Base-by-base conservation (phyloP, 1,284 basidiomycete species). In the Retiboletus flavoniger region DNA sequence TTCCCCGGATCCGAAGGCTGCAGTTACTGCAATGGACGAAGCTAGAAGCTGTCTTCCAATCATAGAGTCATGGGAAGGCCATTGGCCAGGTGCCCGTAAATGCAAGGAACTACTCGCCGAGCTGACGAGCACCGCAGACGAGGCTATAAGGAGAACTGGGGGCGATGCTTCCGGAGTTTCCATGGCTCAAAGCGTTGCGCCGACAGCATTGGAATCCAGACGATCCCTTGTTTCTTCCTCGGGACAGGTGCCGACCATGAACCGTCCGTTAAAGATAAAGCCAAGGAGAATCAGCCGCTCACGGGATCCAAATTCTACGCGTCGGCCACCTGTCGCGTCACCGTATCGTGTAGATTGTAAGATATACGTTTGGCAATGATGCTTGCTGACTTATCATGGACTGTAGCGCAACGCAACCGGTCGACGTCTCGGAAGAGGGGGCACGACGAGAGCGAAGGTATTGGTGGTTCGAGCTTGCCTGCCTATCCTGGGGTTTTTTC, bases 21-120 rank as follows among this genome's bases (percentile, higher is more conserved):
- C 87, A 26, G 72, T 79, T 38, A 79, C 85, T 10, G 92, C 92
- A 10, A 88, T 92, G 80, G 84, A 89, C 3, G 91, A 93, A 72
- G 91, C 89, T 9, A 86, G 84, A 67, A 85, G 82, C 55, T 87
- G 89, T 50, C 72, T 93, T 38, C 68, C 74, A 19, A 85, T 89
- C 16, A 75, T 95, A 51, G 85, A 86, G 64, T 83, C 84, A 4
- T 90, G 92, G 81, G 92, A 93, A 72, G 90, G 90, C 2, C 81
- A 84, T 49, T 95, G 93, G 93, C 92, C 92, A 17, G 92, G 92
- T 19, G 90, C 90, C 53, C 80, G 83, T 43, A 93, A 94, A 72
- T 89, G 92, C 75, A 91, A 86, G 69, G 88, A 91, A 60, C 71
- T 91, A 26, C 78, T 91, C 44, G 73, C 78, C 43, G 89, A 91